Conservation (phyloP, 75 land plant species). For the Pinus taeda region DNA sequence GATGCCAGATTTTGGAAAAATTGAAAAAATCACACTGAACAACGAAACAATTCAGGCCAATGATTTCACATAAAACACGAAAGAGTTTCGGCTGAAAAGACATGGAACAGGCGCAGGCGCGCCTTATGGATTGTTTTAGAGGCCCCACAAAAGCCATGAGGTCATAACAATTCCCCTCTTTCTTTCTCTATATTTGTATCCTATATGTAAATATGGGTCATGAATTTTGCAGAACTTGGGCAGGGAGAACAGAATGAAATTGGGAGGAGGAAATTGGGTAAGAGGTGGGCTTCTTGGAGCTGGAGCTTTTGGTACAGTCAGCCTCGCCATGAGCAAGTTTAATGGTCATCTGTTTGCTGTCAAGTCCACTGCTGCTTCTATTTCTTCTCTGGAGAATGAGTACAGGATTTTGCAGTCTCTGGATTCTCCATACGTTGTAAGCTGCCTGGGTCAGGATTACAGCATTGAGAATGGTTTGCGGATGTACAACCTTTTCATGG, state of each 20-base stretch:
- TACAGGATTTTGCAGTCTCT: conserved; percentile 10
- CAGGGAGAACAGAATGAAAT: not conserved
- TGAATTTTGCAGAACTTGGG: not conserved
- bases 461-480: conserved; percentile 13
- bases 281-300: conserved; percentile 38
- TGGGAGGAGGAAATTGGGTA: conserved; percentile 12
- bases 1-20: no score
- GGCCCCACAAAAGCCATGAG: no score
- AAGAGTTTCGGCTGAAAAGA: no score
- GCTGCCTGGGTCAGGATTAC: conserved; percentile 19
- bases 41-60: no score
- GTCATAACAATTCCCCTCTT: no score
- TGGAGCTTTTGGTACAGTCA: conserved; percentile 46
- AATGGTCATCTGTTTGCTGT: conserved; percentile 42
- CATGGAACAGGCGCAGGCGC: no score
- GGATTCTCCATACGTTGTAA: conserved; percentile 29
- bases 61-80: no score
- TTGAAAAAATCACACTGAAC: no score
- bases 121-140: no score
- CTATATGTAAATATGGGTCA: no score
- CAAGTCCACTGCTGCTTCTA: conserved; percentile 26
- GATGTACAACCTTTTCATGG: conserved; percentile 35
- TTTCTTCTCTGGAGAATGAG: conserved; percentile 24
- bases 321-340: conserved; percentile 28
- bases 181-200: no score